Evolutionary conservation across 2,329 filamentous ascomycete species (phyloP), one percentile per base, ranked within the genome.

Genomic region (Orbilia ellipsospora): DNA sequence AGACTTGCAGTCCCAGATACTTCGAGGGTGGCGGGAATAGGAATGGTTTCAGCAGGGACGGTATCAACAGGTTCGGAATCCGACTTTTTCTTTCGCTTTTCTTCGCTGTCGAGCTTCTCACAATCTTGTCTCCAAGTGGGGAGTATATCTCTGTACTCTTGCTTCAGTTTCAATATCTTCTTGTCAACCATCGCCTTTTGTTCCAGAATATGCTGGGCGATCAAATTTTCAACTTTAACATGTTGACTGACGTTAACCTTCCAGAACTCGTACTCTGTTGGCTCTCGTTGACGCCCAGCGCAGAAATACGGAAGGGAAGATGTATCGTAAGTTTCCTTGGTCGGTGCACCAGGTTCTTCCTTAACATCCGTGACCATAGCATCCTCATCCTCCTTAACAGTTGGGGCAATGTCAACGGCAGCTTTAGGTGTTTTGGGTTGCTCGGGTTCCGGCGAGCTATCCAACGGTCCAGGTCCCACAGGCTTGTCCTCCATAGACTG

Each of bases 41-140:
- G 65, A 6, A 77, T 54, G 4, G 61, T 60, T 54, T 78, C 78
- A 10, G 75, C 72, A 18, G 74, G 51, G 31, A 63, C 79, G 13
- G 64, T 64, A 52, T 80, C 79, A 8, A 57, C 69, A 23, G 78
- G 77, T 20, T 80, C 79, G 2, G 77, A 77, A 64, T 67, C 73
- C 13, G 77, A 77, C 42, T 79, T 79, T 66, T 78, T 79, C 61
- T 80, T 80, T n/a, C 77, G 78, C 31, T 69, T 79, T 18, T 77
- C 77, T 26, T 80, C 78, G 31, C 73, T 78, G 48, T 80, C 79
- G 31, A 80, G 73, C 52, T 79, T 78, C 13, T 77, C 77, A 26
- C 78, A 80, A 60, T 67, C 75, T 44, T 77, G 65, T 20, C 65
- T 77, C 78, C 78, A 80, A 28, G 68, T 62, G 7, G 72, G 77